Percentiles rank a stretch among this genome's conserved stretches.
Conservation (phyloP, 2,329 filamentous ascomycete species). For the Myriosclerotinia scirpicola region DNA sequence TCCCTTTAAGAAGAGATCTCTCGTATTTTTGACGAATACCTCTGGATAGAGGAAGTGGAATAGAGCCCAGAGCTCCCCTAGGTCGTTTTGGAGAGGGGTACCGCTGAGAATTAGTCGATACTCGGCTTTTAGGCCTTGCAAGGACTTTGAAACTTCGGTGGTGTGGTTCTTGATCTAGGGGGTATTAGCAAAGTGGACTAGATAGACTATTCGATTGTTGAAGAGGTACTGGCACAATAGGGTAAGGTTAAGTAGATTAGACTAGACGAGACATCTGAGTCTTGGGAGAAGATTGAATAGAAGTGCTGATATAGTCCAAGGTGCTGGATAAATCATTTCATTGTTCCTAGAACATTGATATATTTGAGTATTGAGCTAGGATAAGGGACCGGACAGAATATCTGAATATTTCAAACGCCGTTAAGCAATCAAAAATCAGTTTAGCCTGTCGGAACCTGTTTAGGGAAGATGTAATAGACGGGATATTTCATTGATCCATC, state of each 20-base stretch:
- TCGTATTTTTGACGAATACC: conserved; percentile 54
- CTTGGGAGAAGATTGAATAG: too few relatives aligned
- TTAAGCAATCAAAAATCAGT: too few relatives aligned
- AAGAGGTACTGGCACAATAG: background rate
- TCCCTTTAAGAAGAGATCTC: conserved; percentile 52
- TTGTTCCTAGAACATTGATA: too few relatives aligned
- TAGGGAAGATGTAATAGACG: too few relatives aligned
- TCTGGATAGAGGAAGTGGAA: conserved; percentile 59
- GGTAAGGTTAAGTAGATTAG: background rate
- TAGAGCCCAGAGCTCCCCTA: conserved; percentile 57
- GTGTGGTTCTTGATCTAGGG: conserved; percentile 45
- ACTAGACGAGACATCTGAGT: too few relatives aligned
- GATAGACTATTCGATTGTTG: background rate
- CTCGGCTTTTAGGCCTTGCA: conserved; percentile 41
- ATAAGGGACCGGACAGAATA: too few relatives aligned
- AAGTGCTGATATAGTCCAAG: too few relatives aligned
- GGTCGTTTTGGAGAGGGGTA: conserved; percentile 59
- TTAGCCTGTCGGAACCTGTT: too few relatives aligned
- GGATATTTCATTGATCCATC: too few relatives aligned
- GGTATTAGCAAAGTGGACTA: background rate
- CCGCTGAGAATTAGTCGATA: conserved; percentile 43
- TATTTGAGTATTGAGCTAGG: too few relatives aligned
- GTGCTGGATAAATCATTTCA: too few relatives aligned
- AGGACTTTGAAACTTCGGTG: conserved; percentile 38
- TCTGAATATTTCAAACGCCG: too few relatives aligned